These are phyloP conservation scores for Erodium trifolium DNA, from an alignment of 441 rosid species.

Conservation along the genomic window DNA sequence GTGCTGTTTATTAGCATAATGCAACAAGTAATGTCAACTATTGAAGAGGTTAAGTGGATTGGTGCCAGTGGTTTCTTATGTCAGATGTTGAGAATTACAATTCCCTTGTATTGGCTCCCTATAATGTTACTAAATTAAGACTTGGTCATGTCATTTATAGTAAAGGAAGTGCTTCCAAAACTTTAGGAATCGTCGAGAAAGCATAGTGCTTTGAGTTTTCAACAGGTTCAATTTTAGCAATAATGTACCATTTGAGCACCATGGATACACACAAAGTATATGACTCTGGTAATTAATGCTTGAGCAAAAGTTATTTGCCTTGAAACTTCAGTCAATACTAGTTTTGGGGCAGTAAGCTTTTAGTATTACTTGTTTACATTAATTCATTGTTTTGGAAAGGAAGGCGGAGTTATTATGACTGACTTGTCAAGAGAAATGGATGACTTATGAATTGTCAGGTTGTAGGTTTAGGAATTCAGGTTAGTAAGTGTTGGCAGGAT, in stretches of 20 bases:
- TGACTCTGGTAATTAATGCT: slow-evolving; percentile 1
- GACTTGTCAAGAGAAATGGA: neutral
- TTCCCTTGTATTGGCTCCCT: neutral
- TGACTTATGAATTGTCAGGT: neutral
- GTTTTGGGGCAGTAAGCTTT: slow-evolving; percentile 1
- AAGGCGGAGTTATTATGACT: neutral
- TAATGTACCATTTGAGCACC: neutral
- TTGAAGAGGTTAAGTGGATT: neutral
- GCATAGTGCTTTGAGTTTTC: slow-evolving; percentile 1
- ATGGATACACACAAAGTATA: neutral
- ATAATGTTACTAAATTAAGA: neutral
- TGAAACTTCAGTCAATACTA: neutral
- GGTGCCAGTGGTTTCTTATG: neutral
- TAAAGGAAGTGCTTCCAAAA: neutral
- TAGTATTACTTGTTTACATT: neutral
- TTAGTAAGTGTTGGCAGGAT: neutral
- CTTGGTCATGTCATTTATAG: neutral
- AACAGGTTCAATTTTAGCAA: neutral
- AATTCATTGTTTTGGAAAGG: neutral
- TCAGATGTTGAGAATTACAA: neutral
- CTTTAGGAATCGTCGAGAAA: neutral
- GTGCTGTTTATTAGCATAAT: neutral
- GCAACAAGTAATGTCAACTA: neutral
- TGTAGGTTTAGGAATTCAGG: slow-evolving; percentile 2
- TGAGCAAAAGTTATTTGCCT: neutral